Percentiles rank a stretch among this genome's conserved stretches.
Conservation (phyloP, 805 yeast species). For the Candida stauntonica region DNA sequence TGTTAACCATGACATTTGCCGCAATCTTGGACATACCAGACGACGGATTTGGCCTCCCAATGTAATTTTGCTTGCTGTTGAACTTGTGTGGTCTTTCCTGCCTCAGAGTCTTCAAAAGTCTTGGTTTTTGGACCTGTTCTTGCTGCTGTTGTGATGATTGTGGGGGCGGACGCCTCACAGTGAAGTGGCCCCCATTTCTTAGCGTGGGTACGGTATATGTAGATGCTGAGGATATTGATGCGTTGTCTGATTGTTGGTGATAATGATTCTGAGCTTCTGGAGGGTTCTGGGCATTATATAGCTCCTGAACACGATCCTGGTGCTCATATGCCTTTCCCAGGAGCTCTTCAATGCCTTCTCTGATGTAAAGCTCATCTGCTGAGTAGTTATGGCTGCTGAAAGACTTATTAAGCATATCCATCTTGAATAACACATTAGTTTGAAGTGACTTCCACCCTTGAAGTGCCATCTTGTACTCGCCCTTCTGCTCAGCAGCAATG, state of each 20-base stretch:
- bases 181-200: slow-evolving; percentile 21
- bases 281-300: slow-evolving; percentile 13
- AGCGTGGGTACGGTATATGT: slow-evolving; percentile 23
- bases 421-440: slow-evolving; percentile 50
- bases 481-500: slow-evolving; percentile 52
- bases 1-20: slow-evolving; percentile 18
- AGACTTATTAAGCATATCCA: slow-evolving; percentile 47
- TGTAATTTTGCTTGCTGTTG: slow-evolving; percentile 12
- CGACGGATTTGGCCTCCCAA: slow-evolving; percentile 6
- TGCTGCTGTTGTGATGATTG: slow-evolving; percentile 3
- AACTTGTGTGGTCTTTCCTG: slow-evolving; percentile 21
- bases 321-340: slow-evolving; percentile 31
- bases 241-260: neutral
- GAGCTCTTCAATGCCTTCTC: slow-evolving; percentile 26
- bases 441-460: slow-evolving; percentile 75
- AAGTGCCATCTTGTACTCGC: slow-evolving; percentile 49
- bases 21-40: slow-evolving; percentile 27
- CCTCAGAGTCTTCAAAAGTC: slow-evolving; percentile 33
- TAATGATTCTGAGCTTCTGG: too few relatives aligned
- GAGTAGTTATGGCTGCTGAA: slow-evolving; percentile 31
- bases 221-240: slow-evolving; percentile 2
- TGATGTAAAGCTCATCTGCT: slow-evolving; percentile 42
- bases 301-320: slow-evolving; percentile 32
- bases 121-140: slow-evolving; percentile 18
- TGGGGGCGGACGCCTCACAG: slow-evolving; percentile 15